Base-by-base conservation (phyloP, 176 grass and related monocot species). In the Elymus sibiricus region DNA sequence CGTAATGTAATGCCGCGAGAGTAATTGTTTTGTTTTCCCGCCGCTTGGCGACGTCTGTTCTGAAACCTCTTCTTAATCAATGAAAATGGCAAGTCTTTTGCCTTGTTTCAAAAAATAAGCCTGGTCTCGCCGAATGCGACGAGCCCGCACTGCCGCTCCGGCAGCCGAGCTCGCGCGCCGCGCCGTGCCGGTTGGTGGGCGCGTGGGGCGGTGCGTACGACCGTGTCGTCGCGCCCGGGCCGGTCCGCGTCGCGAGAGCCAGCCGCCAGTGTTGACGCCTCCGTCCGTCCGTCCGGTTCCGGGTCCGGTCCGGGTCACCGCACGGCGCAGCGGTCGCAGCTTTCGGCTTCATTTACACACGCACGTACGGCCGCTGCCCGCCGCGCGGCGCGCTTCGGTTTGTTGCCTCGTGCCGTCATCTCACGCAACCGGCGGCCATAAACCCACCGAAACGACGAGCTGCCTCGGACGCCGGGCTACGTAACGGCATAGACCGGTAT, bases 261-360 rank as follows among this genome's bases (percentile, higher is more conserved):
- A n/a, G n/a, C n/a, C 80, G 64, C 73, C 55, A 17, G 25, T 63
- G 74, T 72, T 84, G 81, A 84, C 87, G 53, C 7, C 69, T 15
- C 1, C 58, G 11, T 25, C 39, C 58, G 11, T 14, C 39, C 9
- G 19, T 40, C 67, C 2, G 29, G 5, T 10, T 68, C 65, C 66
- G 32, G 26, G 0, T 12, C 42, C 31, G 9, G 27, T 16, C 47
- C 47, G 14, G 15, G 43, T 22, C 19, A 11, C 29, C 27, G 28
- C 27, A 19, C 74, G 80, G 14, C 40, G 80, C 69, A 5, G 53
- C 74, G 29, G 55, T 38, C 81, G 47, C 75, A 44, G 74, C 87
- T 76, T 62, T 67, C 49, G 15, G 37, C 35, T 10, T 26, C 39
- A 73, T 73, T 46, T 7, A 73, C 43, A 15, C 10, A 14, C 5